Base-by-base conservation (phyloP, 225 moss, liverwort and hornwort species). In the Marchantia polymorpha region DNA sequence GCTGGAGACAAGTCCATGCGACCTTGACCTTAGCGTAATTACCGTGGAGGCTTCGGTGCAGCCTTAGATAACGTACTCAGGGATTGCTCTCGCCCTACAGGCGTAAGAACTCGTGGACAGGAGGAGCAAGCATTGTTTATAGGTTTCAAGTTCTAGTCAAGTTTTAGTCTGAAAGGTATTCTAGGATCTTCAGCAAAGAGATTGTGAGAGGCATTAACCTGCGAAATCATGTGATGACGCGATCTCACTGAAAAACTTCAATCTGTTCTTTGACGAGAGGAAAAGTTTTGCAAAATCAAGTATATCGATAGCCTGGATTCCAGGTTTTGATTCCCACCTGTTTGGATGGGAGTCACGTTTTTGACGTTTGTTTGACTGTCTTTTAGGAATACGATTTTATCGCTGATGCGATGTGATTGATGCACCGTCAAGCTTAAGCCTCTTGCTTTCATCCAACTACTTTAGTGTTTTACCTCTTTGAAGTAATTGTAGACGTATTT, bases 51-150 rank as follows among this genome's bases (percentile, higher is more conserved):
- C 8, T 56, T 58, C 11, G 75, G 15, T 56, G 59, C 31, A 39
- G 12, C 53, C 52, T 69, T 16, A 16, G 10, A 69, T 39, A 17
- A 3, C 2, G 56, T 55, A 12, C 51, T 27, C 74, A 10, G 22
- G 54, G 15, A 29, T 39, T 39, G 15, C 52, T 75, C 27, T 56
- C 19, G 31, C 22, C 17, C 39, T 11, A 25, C 23, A 8, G 15
- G n/a, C 53, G 16, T 10, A 16, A 55, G 17, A 31, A 1, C 39
- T 30, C 0, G 27, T 55, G 26, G 55, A 59, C 0, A 31, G 30
- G 31, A 59, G 59, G 8, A 75, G 20, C 58, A 39, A 55, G 27
- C 46, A 59, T 58, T 59, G 58, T 75, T 55, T 75, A 46, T 75
- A 75, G 53, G 39, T 39, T 2, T 39, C 39, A 39, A 39, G 39